These are phyloP conservation scores for Toxoplasma gondii DNA, from an alignment of 169 alveolate species.

Conservation along the genomic window DNA sequence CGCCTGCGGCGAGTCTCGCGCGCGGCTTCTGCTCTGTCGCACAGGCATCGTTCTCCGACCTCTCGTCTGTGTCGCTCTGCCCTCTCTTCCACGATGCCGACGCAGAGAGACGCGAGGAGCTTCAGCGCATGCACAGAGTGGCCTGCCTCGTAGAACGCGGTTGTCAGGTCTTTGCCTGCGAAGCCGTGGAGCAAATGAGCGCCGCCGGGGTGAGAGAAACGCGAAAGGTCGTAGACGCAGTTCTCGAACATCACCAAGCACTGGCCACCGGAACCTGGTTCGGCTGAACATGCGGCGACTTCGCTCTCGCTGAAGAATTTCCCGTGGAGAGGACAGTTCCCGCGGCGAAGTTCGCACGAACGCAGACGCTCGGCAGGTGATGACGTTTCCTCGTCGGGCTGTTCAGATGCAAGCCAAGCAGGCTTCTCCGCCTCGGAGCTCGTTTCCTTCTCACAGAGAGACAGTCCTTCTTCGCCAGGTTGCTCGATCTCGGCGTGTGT, in stretches of 20 bases:
- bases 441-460: too few species aligned
- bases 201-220: slow-evolving; percentile 44
- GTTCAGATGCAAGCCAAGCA: too few species aligned
- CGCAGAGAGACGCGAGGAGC: neutral
- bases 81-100: slow-evolving; percentile 22
- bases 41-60: slow-evolving; percentile 29
- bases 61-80: neutral
- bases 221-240: neutral
- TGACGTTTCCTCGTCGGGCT: too few species aligned
- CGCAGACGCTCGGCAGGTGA: too few species aligned
- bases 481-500: too few species aligned
- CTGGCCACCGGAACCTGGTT: neutral
- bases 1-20: too few species aligned
- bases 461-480: too few species aligned
- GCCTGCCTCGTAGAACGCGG: slow-evolving; percentile 3
- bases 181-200: neutral
- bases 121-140: neutral
- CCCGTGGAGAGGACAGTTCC: slow-evolving; percentile 6
- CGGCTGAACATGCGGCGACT: neutral
- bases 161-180: slow-evolving; percentile 1
- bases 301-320: neutral
- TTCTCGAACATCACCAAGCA: neutral
- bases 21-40: slow-evolving; percentile 5
- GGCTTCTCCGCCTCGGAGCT: too few species aligned
- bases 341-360: neutral